Base-by-base conservation (phyloP, 192 early-diverging fungal species). In the Cladochytrium replicatum region DNA sequence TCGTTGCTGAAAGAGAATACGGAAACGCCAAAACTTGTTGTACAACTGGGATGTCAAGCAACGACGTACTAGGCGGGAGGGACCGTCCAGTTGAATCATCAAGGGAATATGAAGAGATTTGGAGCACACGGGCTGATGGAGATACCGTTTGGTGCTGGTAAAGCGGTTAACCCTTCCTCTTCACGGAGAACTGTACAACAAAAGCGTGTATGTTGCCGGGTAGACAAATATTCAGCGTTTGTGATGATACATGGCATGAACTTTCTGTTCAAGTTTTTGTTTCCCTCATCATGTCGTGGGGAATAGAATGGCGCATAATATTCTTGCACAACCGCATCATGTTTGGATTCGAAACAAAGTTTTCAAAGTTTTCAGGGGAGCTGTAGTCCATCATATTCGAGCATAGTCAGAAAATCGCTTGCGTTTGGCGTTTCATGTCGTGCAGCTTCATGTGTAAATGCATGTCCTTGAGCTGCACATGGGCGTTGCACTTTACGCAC, bases 11-110 rank as follows among this genome's bases (percentile, higher is more conserved):
- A 66, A 15, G 67, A 71, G 32, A 98, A 53, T 69, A 91, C 13
- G 55, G 29, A 0, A 81, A 78, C 26, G 92, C 92, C 23, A 69
- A 80, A 41, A 75, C 46, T 13, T 77, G 8, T 88, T 98, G 8
- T 94, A 91, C 61, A 98, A 98, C 72, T 91, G 88, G 84, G 95
- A 98, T 60, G 95, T 98, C 31, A 91, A 89, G 59, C 78, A n/a
- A n/a, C n/a, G n/a, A n/a, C n/a, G n/a, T n/a, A n/a, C n/a, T n/a
- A n/a, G n/a, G n/a, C n/a, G n/a, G n/a, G n/a, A n/a, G n/a, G n/a
- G n/a, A n/a, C n/a, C n/a, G n/a, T n/a, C n/a, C n/a, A n/a, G n/a
- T n/a, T n/a, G n/a, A n/a, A n/a, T n/a, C n/a, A n/a, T n/a, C n/a
- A n/a, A n/a, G n/a, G n/a, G n/a, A n/a, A n/a, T n/a, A n/a, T n/a